Percentiles rank a stretch among this genome's conserved stretches.
These are phyloP conservation scores for Colletotrichum limetticola DNA, from an alignment of 2,329 filamentous ascomycete genomes.

Conservation along the genomic window DNA sequence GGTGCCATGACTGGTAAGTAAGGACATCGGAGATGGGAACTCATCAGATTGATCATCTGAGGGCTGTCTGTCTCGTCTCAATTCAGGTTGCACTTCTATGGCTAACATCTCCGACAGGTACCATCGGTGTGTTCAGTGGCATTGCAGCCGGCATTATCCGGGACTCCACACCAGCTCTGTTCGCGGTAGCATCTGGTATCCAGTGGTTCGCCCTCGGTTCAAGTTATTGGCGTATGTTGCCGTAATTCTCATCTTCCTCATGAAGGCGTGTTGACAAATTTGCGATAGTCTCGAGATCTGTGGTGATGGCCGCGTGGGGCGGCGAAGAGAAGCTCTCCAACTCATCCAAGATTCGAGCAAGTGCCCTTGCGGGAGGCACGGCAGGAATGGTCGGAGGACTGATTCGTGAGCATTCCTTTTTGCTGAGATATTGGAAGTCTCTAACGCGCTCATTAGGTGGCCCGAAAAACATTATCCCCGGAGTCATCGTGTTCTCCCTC, in stretches of 20 bases:
- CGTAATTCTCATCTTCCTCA: neutral
- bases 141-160: slow-evolving; percentile 78
- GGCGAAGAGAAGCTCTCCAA: slow-evolving; percentile 63
- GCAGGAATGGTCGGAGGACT: slow-evolving; percentile 71
- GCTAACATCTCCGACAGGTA: slow-evolving; percentile 54
- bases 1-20: slow-evolving; percentile 67
- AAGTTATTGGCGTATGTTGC: slow-evolving; percentile 76
- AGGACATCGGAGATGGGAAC: neutral
- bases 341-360: slow-evolving; percentile 72
- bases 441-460: slow-evolving; percentile 52
- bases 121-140: slow-evolving; percentile 71
- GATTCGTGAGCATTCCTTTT: slow-evolving; percentile 54
- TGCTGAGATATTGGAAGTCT: neutral
- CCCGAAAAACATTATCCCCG: slow-evolving; percentile 63
- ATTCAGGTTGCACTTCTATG: neutral
- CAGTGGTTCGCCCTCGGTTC: slow-evolving; percentile 86
- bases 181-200: slow-evolving; percentile 76
- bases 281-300: slow-evolving; percentile 57
- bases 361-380: slow-evolving; percentile 76
- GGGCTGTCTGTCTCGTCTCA: neutral
- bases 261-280: slow-evolving; percentile 24
- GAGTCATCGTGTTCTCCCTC: slow-evolving; percentile 59
- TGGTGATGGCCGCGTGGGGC: slow-evolving; percentile 60
- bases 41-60: neutral
- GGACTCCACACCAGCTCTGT: slow-evolving; percentile 74